Percentiles rank a stretch among this genome's conserved stretches.
These are phyloP conservation scores for Candida anutae DNA, from an alignment of 1,139 yeast genomes.

Conservation along the genomic window DNA sequence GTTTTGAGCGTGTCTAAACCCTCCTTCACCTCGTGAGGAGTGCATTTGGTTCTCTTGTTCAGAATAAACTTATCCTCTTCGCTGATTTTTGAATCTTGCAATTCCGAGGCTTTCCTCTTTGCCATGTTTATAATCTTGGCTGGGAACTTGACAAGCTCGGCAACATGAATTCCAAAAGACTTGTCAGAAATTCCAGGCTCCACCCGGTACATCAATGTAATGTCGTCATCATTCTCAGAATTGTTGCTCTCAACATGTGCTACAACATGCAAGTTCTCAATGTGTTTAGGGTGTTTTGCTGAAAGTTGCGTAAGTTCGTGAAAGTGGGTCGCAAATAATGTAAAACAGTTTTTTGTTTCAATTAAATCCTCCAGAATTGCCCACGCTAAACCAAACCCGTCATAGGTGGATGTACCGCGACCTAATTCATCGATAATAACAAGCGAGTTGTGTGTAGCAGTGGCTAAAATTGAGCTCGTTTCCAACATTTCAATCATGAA, in stretches of 20 bases:
- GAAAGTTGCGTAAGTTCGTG: slow-evolving; percentile 85
- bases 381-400: slow-evolving; percentile 98
- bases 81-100: slow-evolving; percentile 53
- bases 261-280: slow-evolving; percentile 83
- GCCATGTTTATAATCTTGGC: slow-evolving; percentile 87
- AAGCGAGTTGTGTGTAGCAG: slow-evolving; percentile 76
- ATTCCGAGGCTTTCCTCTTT: slow-evolving; percentile 81
- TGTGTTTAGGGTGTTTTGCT: slow-evolving; percentile 46
- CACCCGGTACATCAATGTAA: slow-evolving; percentile 82
- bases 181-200: slow-evolving; percentile 91
- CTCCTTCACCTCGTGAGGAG: slow-evolving; percentile 43
- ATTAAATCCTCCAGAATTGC: slow-evolving; percentile 86
- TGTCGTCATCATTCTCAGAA: slow-evolving; percentile 46
- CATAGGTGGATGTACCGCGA: slow-evolving; percentile 94
- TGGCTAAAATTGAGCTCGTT: slow-evolving; percentile 82
- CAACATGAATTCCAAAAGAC: slow-evolving; percentile 96
- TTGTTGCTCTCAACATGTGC: slow-evolving; percentile 63
- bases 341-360: slow-evolving; percentile 60
- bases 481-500: slow-evolving; percentile 98
- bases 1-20: slow-evolving; percentile 52
- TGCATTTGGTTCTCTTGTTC: slow-evolving; percentile 44
- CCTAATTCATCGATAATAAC: slow-evolving; percentile 94
- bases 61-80: slow-evolving; percentile 35
- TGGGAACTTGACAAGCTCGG: slow-evolving; percentile 92
- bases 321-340: slow-evolving; percentile 94